Evolutionary conservation across 163 green algal genomes (phyloP), one percentile per base, ranked within the genome.

Genomic region (Scenedesmus sp.): DNA sequence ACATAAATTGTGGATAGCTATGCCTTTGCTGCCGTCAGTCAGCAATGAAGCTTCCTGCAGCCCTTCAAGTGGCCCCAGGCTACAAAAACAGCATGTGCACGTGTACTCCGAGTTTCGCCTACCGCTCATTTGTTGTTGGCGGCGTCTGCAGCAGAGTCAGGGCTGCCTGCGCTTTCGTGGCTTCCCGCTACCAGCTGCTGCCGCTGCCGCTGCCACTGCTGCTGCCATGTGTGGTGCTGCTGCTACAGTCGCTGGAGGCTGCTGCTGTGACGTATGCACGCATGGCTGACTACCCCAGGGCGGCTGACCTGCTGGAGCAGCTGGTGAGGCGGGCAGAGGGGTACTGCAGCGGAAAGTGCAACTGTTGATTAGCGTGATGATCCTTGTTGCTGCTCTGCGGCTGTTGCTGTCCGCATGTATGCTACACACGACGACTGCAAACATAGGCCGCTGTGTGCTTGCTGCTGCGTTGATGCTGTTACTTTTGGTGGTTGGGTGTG

Each of bases 231-330:
- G 18, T 79, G 18, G 67, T 46, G 10, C 34, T 83, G 26, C 76
- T 56, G 34, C 83, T 76, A 12, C 77, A 94, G 52, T 91, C 92
- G 12, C 81, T 93, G 18, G 91, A 96, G 77, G 93, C 74, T 1
- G 86, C 94, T 60, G 94, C 94, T 2, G 91, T 94, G n/a, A 93
- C 90, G 85, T 96, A 96, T 59, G 86, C 94, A 0, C 84, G 87
- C 81, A 91, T 96, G 81, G 76, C 92, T 20, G 84, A 96, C 87
- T 96, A 94, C 92, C 90, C 93, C 77, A 94, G 91, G 76, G 92
- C 93, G 34, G 89, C 93, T 2, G 84, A 88, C 0, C 82, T 96
- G 86, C 90, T 96, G 77, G 93, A 95, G 23, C 91, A 94, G 88
- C 89, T 96, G 26, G 92, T 93, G 52, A 82, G 84, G n/a, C 60